Percentiles rank a stretch among this genome's conserved stretches.
These are phyloP conservation scores for Tephrocybe sp. DNA, from an alignment of 768 basidiomycete genomes.

Conservation along the genomic window DNA sequence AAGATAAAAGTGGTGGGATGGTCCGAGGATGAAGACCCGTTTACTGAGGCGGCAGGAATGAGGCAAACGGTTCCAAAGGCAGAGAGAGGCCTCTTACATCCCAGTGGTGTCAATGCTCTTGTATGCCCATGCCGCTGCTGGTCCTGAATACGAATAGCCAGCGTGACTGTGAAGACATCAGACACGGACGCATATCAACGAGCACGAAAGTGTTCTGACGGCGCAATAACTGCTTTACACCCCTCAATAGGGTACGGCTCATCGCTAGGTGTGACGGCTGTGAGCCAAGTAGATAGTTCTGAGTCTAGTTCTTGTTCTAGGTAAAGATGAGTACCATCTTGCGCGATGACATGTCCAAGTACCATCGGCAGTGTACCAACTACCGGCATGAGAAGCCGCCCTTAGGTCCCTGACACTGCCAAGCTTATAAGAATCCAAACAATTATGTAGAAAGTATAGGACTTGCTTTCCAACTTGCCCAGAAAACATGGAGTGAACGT, in stretches of 20 bases:
- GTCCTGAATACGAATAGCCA: constrained; percentile 93
- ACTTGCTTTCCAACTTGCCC: constrained; percentile 21
- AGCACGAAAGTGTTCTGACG: constrained; percentile 55
- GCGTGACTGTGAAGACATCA: constrained; percentile 67
- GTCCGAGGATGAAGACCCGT: constrained; percentile 92
- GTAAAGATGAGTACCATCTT: constrained; percentile 13
- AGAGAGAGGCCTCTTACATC: constrained; percentile 72
- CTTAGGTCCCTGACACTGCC: constrained; percentile 29
- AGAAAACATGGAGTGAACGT: constrained; percentile 13
- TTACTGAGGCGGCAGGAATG: constrained; percentile 55
- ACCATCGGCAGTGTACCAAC: constrained; percentile 86
- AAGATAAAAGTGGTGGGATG: constrained; percentile 91
- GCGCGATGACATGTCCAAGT: constrained; percentile 14
- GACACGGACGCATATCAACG: not conserved
- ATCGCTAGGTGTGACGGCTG: constrained; percentile 43
- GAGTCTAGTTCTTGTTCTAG: constrained; percentile 56
- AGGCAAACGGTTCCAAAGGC: constrained; percentile 4
- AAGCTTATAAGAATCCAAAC: not conserved
- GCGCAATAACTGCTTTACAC: constrained; percentile 89
- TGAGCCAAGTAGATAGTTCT: constrained; percentile 68
- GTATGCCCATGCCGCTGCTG: constrained; percentile 96
- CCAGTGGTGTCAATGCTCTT: constrained; percentile 76
- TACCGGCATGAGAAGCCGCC: constrained; percentile 81
- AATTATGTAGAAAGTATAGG: not conserved
- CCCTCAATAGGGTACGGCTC: constrained; percentile 63